Evolutionary conservation across 495 filamentous ascomycete species (phyloP).

Genomic region (Penicillium lagena): DNA sequence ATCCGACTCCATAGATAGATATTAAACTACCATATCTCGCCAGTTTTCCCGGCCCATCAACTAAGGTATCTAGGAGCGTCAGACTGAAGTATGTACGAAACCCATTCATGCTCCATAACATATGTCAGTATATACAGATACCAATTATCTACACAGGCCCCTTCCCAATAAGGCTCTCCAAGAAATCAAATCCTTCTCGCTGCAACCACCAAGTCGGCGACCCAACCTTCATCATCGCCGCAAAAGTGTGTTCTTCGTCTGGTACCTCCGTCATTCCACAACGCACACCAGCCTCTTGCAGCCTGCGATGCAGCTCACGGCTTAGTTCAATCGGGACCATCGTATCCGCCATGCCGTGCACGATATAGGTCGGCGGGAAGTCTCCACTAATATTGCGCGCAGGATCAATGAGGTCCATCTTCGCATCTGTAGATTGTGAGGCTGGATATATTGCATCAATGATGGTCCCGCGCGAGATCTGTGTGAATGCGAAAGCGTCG

Average conservation of each 20-base stretch:
- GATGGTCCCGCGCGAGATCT: slow-evolving; percentile 26
- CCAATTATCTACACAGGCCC: slow-evolving; percentile 3
- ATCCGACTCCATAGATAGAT: no score
- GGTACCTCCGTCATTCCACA: slow-evolving; percentile 30
- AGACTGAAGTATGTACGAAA: no score
- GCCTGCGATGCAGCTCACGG: slow-evolving; percentile 9
- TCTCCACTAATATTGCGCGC: slow-evolving; percentile 7
- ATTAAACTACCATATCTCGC: no score
- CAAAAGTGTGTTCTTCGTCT: slow-evolving; percentile 31
- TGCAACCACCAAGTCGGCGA: slow-evolving; percentile 28
- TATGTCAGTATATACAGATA: no score
- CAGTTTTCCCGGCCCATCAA: no score
- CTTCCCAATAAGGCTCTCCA: slow-evolving; percentile 23
- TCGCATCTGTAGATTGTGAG: slow-evolving; percentile 1
- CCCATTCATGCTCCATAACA: no score
- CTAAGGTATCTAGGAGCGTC: no score
- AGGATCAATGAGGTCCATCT: slow-evolving; percentile 19
- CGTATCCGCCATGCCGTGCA: slow-evolving; percentile 20
- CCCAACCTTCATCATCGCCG: slow-evolving; percentile 27
- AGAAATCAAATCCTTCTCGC: slow-evolving; percentile 30
- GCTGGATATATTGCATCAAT: slow-evolving; percentile 17
- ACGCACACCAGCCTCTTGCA: slow-evolving; percentile 14
- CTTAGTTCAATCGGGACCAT: slow-evolving; percentile 26
- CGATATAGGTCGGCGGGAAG: slow-evolving; percentile 28
- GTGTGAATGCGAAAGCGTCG: slow-evolving; percentile 30